Percentiles rank a stretch among this genome's conserved stretches.
These are phyloP conservation scores for Sclerotinia spermophila DNA, from an alignment of 2,329 filamentous ascomycete genomes.

Conservation along the genomic window DNA sequence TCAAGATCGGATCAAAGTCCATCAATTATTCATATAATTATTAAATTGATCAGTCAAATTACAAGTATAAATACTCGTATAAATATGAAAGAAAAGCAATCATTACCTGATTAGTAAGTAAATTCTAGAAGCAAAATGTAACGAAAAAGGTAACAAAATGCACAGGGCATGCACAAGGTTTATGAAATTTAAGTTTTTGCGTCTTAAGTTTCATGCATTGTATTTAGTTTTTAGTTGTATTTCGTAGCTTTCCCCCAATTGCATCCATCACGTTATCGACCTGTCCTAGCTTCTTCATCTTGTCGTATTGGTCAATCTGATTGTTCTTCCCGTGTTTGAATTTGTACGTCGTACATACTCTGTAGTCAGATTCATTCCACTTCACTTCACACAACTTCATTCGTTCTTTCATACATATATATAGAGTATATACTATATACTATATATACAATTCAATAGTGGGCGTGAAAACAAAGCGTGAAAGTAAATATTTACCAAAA, in stretches of 20 bases:
- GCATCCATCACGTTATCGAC: conserved; percentile 9
- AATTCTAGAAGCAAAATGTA: neutral
- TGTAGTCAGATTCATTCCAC: neutral
- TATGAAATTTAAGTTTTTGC: conserved; percentile 10
- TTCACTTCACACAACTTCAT: neutral
- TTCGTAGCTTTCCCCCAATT: neutral
- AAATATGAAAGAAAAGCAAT: neutral
- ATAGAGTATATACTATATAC: too few species aligned
- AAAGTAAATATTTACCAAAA: conserved; percentile 20
- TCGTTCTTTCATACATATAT: neutral
- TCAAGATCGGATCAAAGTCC: neutral
- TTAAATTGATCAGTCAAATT: neutral
- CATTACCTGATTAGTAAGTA: conserved; percentile 3
- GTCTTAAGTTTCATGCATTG: conserved; percentile 14
- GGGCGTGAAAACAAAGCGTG: conserved; percentile 4
- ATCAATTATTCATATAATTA: neutral
- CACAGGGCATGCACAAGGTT: conserved; percentile 3
- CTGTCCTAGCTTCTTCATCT: neutral
- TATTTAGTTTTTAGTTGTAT: neutral
- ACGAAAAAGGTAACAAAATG: neutral
- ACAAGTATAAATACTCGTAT: too few species aligned
- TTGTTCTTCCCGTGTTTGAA: conserved; percentile 5
- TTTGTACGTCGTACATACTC: neutral
- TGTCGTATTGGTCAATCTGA: neutral
- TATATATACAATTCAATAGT: neutral